phyloP scores from a whole-genome alignment of 805 yeast species.

The Wickerhamomyces sydowiorum region DNA sequence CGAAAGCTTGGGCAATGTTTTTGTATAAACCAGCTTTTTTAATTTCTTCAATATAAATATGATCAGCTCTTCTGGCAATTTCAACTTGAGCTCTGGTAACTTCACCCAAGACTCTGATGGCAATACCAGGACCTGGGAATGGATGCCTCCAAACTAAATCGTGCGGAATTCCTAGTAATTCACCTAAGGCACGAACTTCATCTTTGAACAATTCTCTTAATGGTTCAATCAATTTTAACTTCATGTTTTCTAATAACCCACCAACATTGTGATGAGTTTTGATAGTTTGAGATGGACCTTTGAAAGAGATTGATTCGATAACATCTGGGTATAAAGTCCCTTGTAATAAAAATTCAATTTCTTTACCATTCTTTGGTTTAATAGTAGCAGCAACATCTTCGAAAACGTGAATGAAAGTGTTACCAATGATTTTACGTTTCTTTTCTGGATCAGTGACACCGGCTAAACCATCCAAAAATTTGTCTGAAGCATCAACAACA shows the following conservation, averaged over 20 bases:
- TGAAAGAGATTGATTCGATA: conserved; percentile 96
- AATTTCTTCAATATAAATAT: conserved; percentile 94
- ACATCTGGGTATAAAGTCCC: conserved; percentile 99
- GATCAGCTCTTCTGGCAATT: conserved; percentile 96
- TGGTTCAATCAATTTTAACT: conserved; percentile 96
- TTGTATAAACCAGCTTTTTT: conserved; percentile 87
- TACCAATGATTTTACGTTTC: conserved; percentile 97
- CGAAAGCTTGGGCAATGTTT: conserved; percentile 95
- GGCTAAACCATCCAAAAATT: conserved; percentile 77
- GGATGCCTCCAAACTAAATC: conserved; percentile 99
- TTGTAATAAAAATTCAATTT: conserved; percentile 88
- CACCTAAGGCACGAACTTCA: conserved; percentile 96
- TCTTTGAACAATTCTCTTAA: conserved; percentile 97
- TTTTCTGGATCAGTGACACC: conserved; percentile 98
- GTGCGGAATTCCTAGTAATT: conserved; percentile 89
- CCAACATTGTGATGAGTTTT: conserved; percentile 99
- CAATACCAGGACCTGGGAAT: conserved; percentile 99
- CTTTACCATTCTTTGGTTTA: conserved; percentile 83
- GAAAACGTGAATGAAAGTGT: conserved; percentile 94
- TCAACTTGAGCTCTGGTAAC: conserved; percentile 90
- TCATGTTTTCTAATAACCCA: conserved; percentile 96
- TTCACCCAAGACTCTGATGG: conserved; percentile 96
- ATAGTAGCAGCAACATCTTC: conserved; percentile 94
- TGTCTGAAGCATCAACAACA: conserved; percentile 91
- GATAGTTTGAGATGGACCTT: conserved; percentile 99